Percentiles rank a stretch among this genome's conserved stretches.
These are phyloP conservation scores for Fusarium subtropicale DNA, from an alignment of 2,329 filamentous ascomycete genomes.

Conservation along the genomic window DNA sequence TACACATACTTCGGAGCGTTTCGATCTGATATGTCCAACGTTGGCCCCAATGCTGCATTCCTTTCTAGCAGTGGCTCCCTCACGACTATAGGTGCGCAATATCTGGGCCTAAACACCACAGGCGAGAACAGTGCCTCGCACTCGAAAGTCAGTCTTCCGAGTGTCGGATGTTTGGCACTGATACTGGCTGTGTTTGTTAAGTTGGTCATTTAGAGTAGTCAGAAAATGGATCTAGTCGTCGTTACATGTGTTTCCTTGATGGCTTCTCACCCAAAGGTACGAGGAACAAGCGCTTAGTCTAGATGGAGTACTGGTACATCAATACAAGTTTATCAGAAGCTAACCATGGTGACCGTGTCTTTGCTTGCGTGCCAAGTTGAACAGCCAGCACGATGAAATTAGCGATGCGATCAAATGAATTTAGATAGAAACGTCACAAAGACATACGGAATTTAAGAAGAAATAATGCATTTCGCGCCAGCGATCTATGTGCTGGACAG, in stretches of 20 bases:
- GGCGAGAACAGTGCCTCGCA: slow-evolving; percentile 50
- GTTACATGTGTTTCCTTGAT: neutral
- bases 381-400: neutral
- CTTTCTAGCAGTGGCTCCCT: slow-evolving; percentile 74
- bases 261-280: neutral
- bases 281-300: neutral
- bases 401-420: fast-evolving
- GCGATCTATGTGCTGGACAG: slow-evolving; percentile 6
- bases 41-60: slow-evolving; percentile 79
- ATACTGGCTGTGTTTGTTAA: slow-evolving; percentile 14
- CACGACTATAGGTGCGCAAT: slow-evolving; percentile 82
- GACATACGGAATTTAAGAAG: neutral
- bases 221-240: neutral
- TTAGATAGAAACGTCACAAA: neutral
- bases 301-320: neutral
- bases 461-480: slow-evolving; percentile 19
- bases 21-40: slow-evolving; percentile 75
- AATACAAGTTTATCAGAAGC: neutral
- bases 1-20: slow-evolving; percentile 85
- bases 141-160: neutral
- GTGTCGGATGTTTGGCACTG: slow-evolving; percentile 8
- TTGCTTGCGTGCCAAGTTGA: neutral
- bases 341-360: neutral
- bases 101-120: slow-evolving; percentile 69
- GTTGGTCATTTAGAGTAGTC: slow-evolving; percentile 3